Evolutionary conservation across 2,329 filamentous ascomycete genomes (phyloP).

Genomic region (Ambrosiella xylebori): DNA sequence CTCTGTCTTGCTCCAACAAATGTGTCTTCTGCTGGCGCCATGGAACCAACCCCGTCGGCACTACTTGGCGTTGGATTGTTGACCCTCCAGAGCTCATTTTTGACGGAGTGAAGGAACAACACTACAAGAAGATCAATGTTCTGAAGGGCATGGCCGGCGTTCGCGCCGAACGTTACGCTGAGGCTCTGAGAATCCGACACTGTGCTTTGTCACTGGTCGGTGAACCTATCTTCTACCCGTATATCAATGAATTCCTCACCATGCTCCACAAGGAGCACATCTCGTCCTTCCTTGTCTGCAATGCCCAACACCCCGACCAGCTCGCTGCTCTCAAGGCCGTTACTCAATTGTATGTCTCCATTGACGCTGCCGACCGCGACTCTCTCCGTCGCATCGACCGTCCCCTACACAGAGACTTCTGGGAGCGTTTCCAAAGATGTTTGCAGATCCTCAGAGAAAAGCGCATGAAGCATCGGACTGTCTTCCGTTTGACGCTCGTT

Average conservation of each 20-base stretch:
- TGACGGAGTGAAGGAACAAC: conserved; percentile 70
- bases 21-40: conserved; percentile 99
- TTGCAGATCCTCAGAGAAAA: conserved; percentile 75
- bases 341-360: conserved; percentile 90
- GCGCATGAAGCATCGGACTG: conserved; percentile 73
- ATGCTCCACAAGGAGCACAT: conserved; percentile 77
- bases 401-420: conserved; percentile 88
- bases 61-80: conserved; percentile 91
- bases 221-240: conserved; percentile 96
- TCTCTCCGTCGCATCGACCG: conserved; percentile 77
- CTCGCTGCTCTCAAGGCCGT: conserved; percentile 67
- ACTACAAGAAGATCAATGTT: conserved; percentile 98
- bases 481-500: conserved; percentile 86
- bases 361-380: conserved; percentile 84
- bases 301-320: conserved; percentile 89
- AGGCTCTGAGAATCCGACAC: conserved; percentile 84
- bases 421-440: conserved; percentile 86
- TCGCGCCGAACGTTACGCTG: conserved; percentile 74
- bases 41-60: conserved; percentile 90
- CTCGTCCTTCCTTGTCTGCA: conserved; percentile 89
- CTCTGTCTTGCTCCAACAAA: conserved; percentile 91
- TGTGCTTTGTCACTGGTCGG: conserved; percentile 85
- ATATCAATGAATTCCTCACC: conserved; percentile 80
- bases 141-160: conserved; percentile 87
- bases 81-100: conserved; percentile 85